Evolutionary conservation across 768 basidiomycete species (phyloP).

Genomic region (Hypsizygus marmoreus): DNA sequence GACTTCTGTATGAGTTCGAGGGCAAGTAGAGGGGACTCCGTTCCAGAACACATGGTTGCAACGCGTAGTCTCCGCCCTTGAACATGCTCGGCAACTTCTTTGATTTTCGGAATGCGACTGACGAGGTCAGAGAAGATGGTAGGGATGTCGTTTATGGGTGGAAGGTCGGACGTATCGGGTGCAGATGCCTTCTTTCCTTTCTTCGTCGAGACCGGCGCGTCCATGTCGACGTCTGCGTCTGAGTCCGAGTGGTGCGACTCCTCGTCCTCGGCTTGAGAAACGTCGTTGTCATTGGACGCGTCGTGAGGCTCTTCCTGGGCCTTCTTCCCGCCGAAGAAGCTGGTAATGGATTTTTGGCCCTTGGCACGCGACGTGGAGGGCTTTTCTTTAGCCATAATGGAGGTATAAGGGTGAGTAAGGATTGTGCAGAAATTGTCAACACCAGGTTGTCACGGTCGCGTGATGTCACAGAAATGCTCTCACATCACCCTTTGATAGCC

Average conservation of each 20-base stretch:
- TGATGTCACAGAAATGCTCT: slow-evolving; percentile 18
- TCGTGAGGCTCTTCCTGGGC: slow-evolving; percentile 34
- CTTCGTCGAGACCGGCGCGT: slow-evolving; percentile 29
- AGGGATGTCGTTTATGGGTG: slow-evolving; percentile 72
- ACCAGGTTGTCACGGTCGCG: slow-evolving; percentile 22
- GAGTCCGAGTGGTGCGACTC: slow-evolving; percentile 34
- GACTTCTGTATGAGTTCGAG: slow-evolving; percentile 81
- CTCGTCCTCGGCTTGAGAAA: slow-evolving; percentile 28
- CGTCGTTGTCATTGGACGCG: slow-evolving; percentile 30
- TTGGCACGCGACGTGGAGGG: slow-evolving; percentile 36
- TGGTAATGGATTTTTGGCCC: slow-evolving; percentile 54
- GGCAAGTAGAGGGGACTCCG: slow-evolving; percentile 91
- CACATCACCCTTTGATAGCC: neutral
- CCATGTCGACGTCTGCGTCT: slow-evolving; percentile 34
- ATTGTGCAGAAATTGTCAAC: slow-evolving; percentile 16
- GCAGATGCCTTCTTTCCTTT: slow-evolving; percentile 41
- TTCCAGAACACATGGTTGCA: slow-evolving; percentile 97
- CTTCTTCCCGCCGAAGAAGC: slow-evolving; percentile 52
- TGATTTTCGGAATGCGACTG: slow-evolving; percentile 62
- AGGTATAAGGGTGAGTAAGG: slow-evolving; percentile 9
- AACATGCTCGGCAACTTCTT: slow-evolving; percentile 64
- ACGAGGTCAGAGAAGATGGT: slow-evolving; percentile 80
- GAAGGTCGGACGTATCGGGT: slow-evolving; percentile 65
- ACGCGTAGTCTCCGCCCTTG: slow-evolving; percentile 85
- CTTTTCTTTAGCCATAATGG: slow-evolving; percentile 52